phyloP scores from a whole-genome alignment of 129 eudicot genomes.

The Kitagawia praeruptora region DNA sequence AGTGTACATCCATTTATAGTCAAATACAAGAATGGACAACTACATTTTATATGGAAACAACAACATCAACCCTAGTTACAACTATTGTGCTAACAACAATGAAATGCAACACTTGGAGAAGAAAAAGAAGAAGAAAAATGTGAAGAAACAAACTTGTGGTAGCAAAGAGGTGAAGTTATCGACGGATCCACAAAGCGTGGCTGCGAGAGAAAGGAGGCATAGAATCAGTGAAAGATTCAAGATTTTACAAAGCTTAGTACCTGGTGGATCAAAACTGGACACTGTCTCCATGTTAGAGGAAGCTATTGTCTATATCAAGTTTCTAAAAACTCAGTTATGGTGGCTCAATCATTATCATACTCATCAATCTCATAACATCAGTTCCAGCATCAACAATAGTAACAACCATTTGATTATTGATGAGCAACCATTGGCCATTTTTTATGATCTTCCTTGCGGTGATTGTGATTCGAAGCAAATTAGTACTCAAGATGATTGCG shows the following conservation, averaged over 20 bases:
- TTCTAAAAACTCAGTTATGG: conserved; percentile 66
- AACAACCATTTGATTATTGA: background rate
- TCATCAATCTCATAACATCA: conserved; percentile 8
- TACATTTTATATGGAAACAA: background rate
- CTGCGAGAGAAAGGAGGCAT: conserved; percentile 82
- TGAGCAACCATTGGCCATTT: background rate
- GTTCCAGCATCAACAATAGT: background rate
- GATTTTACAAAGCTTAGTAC: conserved; percentile 65
- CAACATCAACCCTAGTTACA: background rate
- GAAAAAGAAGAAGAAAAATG: conserved; percentile 22
- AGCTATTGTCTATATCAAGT: conserved; percentile 75
- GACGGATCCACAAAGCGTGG: conserved; percentile 89
- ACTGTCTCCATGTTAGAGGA: conserved; percentile 85
- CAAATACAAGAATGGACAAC: background rate
- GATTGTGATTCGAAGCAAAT: background rate
- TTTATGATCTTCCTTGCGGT: background rate
- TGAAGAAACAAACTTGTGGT: conserved; percentile 6
- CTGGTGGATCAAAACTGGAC: conserved; percentile 70
- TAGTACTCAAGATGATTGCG: background rate
- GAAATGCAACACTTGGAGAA: background rate
- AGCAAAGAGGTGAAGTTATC: conserved; percentile 47
- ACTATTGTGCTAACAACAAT: background rate
- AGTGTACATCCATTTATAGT: background rate
- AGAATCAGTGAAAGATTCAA: conserved; percentile 70
- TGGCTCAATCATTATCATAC: conserved; percentile 52